Evolutionary conservation across 2,329 filamentous ascomycete genomes (phyloP).

Genomic region (Lasiodiplodia hormozganensis): DNA sequence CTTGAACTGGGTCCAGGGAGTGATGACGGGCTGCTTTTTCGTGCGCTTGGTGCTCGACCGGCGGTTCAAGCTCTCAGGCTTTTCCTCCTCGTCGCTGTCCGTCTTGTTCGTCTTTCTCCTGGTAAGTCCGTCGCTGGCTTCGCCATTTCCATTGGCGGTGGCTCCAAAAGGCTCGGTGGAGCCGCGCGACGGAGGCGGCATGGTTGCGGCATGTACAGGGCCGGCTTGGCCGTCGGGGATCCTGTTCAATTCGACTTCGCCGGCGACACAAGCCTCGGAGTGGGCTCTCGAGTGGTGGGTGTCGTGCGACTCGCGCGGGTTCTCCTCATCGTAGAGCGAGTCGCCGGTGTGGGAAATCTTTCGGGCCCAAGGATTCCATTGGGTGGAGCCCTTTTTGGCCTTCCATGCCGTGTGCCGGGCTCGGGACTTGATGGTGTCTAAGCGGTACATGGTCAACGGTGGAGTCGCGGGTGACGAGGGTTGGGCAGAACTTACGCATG

Average conservation of each 20-base stretch:
- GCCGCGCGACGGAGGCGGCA: slow-evolving; percentile 15
- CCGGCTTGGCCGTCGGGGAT: not conserved
- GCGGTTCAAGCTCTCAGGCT: not conserved
- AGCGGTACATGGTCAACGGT: slow-evolving; percentile 27
- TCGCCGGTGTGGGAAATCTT: slow-evolving; percentile 25
- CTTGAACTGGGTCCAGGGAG: slow-evolving; percentile 62
- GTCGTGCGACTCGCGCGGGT: slow-evolving; percentile 29
- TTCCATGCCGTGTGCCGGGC: slow-evolving; percentile 46
- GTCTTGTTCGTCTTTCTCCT: slow-evolving; percentile 3
- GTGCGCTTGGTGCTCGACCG: slow-evolving; percentile 16
- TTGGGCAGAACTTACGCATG: slow-evolving; percentile 22
- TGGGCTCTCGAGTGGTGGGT: slow-evolving; percentile 19
- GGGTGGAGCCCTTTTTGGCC: slow-evolving; percentile 38
- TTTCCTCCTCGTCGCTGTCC: slow-evolving; percentile 4
- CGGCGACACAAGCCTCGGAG: slow-evolving; percentile 14
- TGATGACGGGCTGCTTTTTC: slow-evolving; percentile 35
- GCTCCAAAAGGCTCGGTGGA: slow-evolving; percentile 3
- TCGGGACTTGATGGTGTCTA: slow-evolving; percentile 46
- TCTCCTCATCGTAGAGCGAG: slow-evolving; percentile 39
- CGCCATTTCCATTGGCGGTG: not conserved
- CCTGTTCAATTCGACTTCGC: slow-evolving; percentile 8
- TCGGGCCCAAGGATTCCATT: slow-evolving; percentile 32
- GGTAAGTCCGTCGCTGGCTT: slow-evolving; percentile 10
- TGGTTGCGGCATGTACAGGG: slow-evolving; percentile 14
- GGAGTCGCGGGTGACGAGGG: not conserved